Base-by-base conservation (phyloP, 148 eudicot genomes). In the Agrostemma githago region DNA sequence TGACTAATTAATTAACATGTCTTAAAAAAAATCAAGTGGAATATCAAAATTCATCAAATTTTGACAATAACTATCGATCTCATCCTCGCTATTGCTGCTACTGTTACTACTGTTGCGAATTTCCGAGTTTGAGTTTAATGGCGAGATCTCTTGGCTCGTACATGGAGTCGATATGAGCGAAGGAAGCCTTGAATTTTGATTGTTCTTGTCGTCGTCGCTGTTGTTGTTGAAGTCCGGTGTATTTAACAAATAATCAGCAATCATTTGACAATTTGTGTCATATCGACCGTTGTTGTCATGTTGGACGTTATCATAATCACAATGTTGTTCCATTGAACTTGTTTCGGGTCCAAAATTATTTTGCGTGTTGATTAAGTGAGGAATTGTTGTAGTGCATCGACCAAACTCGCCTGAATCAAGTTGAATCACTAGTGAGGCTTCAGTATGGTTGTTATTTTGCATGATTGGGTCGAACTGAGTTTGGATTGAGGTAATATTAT, bases 51-150 rank as follows among this genome's bases (percentile, higher is more conserved):
- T 76, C 79, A 80, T 44, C 76, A 80, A 76, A 9, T 72, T 72
- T n/a, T 80, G 44, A 67, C 83, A 85, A 60, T 86, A 91, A 82
- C 92, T 76, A 43, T 93, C 97, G 19, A 78, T 88, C 79, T 89
- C 97, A 60, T 93, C 89, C 60, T 89, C 95, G 0, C 79, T 57
- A 51, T 4, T 74, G 26, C 78, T 76, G 16, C 72, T 80, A 66
- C 76, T 78, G 64, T 79, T 51, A 12, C 56, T 12, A 12, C 3
- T 76, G 71, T 78, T 79, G 54, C 82, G 66, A 48, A 79, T 74
- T 9, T 79, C 88, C 43, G 95, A 89, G 60, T 75, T 74, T n/a
- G 86, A 83, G 39, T 77, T 80, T 71, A 79, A 61, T 11, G 80
- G 80, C 3, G 82, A 26, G 34, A 26, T 87, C 14, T 91, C 89